Evolutionary conservation across 805 yeast species (phyloP).

Genomic region (Teunomyces pallodes): DNA sequence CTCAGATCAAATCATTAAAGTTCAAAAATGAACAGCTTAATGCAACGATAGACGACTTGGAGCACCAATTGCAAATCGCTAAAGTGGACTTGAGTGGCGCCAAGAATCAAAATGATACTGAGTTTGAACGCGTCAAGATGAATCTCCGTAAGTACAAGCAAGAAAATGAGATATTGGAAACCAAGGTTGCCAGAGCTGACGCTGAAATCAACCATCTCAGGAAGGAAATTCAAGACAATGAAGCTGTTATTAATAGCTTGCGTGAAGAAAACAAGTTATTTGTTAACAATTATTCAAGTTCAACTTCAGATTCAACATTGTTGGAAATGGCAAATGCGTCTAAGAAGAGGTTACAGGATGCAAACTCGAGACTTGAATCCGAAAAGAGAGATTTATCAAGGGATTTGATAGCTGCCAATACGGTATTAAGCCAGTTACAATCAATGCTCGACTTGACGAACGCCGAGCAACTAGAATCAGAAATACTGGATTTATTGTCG

Average conservation of each 20-base stretch:
- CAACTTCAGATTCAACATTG: conserved; percentile 8
- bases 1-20: conserved; percentile 22
- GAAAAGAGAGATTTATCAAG: conserved; percentile 6
- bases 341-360: neutral
- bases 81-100: neutral
- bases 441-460: conserved; percentile 4
- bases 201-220: conserved; percentile 2
- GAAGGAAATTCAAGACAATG: neutral
- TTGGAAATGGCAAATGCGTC: conserved; percentile 7
- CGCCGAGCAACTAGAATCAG: conserved; percentile 7
- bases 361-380: neutral
- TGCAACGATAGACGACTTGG: conserved; percentile 5
- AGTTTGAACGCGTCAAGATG: neutral
- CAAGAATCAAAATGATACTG: neutral
- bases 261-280: conserved; percentile 1
- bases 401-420: conserved; percentile 3
- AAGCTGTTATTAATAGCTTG: neutral
- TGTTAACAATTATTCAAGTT: neutral
- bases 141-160: conserved; percentile 1
- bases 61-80: conserved; percentile 1
- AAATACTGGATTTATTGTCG: conserved; percentile 8
- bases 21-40: conserved; percentile 16
- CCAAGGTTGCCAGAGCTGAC: neutral
- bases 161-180: conserved; percentile 18
- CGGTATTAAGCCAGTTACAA: conserved; percentile 4